Evolutionary conservation across 371 early-diverging fungal species (phyloP).

Genomic region (Cokeromyces recurvatus): DNA sequence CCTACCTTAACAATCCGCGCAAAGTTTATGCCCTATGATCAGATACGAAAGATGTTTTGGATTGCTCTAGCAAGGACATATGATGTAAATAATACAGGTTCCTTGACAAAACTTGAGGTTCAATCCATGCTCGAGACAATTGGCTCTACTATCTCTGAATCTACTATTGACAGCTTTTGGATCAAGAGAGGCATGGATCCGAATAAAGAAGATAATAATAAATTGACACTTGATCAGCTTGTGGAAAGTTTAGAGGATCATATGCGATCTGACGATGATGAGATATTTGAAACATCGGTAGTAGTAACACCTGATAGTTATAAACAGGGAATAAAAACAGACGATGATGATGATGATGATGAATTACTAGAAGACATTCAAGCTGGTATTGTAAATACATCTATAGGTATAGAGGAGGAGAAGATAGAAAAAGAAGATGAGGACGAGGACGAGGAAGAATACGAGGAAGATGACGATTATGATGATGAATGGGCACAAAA

Average conservation of each 20-base stretch:
- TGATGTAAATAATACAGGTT: constrained; percentile 44
- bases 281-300: too few relatives aligned
- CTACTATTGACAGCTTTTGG: constrained; percentile 58
- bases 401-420: too few relatives aligned
- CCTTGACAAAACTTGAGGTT: constrained; percentile 49
- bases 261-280: constrained; percentile 1
- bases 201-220: constrained; percentile 35
- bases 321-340: too few relatives aligned
- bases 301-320: too few relatives aligned
- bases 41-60: constrained; percentile 66
- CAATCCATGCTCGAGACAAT: constrained; percentile 66
- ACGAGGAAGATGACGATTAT: neutral
- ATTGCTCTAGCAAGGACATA: constrained; percentile 49
- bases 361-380: too few relatives aligned
- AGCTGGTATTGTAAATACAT: too few relatives aligned
- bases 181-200: constrained; percentile 43
- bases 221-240: constrained; percentile 54
- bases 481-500: neutral
- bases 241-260: constrained; percentile 50
- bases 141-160: constrained; percentile 58
- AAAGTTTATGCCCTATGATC: constrained; percentile 49
- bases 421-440: too few relatives aligned
- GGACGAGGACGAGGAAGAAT: neutral
- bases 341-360: too few relatives aligned
- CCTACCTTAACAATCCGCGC: constrained; percentile 39